These are phyloP conservation scores for Caryopteris hybrid DNA, from an alignment of 305 asterid genomes.

Conservation along the genomic window DNA sequence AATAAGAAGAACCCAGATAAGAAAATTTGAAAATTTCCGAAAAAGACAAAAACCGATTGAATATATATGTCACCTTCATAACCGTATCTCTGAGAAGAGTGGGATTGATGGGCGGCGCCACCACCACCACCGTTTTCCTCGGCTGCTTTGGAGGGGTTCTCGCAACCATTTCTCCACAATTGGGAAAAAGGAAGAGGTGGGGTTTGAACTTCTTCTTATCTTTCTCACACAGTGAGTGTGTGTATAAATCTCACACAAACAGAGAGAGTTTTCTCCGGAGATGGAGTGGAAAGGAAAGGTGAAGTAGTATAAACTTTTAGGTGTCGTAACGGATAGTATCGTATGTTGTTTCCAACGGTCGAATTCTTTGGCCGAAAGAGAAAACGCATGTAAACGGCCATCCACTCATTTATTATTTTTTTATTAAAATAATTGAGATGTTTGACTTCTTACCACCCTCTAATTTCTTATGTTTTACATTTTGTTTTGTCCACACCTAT, in stretches of 20 bases:
- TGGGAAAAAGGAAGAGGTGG: neutral
- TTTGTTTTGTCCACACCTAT: neutral
- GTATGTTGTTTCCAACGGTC: conserved; percentile 65
- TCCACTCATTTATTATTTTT: neutral
- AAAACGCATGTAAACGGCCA: conserved; percentile 16
- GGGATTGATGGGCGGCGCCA: conserved; percentile 63
- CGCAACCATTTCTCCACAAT: conserved; percentile 57
- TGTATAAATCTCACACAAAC: neutral
- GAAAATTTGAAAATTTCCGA: no score
- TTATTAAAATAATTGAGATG: neutral
- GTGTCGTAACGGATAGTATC: conserved; percentile 52
- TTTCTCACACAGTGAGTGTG: neutral
- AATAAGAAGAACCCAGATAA: neutral
- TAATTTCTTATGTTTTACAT: neutral
- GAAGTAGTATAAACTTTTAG: conserved; percentile 19
- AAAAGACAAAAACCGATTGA: neutral
- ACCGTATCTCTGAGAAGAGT: conserved; percentile 69
- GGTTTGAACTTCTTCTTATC: neutral
- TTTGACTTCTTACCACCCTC: neutral
- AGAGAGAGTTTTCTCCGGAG: neutral
- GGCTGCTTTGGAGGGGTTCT: conserved; percentile 66
- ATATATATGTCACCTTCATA: conserved; percentile 43
- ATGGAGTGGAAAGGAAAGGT: neutral
- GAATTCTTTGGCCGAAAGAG: conserved; percentile 24
- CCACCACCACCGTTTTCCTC: conserved; percentile 33